Percentiles rank a stretch among this genome's conserved stretches.
Conservation (phyloP, 306 rosid genomes). For the Luffa acutangula region DNA sequence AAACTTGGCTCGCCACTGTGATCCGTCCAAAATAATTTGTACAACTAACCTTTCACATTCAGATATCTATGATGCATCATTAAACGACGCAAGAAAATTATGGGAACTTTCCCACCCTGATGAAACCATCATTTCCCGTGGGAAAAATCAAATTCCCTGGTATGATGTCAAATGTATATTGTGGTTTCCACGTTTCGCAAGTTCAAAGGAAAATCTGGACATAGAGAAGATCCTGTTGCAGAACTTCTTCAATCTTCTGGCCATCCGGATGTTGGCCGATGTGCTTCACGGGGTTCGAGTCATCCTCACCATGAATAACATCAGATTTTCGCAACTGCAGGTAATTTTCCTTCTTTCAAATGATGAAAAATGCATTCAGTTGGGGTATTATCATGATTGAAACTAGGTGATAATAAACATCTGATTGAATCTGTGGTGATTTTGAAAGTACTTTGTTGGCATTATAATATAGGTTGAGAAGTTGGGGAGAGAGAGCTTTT, state of each 20-base stretch:
- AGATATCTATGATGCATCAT: conserved; percentile 29
- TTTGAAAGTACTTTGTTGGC: conserved; percentile 2
- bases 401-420: background rate
- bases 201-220: conserved; percentile 34
- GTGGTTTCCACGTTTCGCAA: conserved; percentile 64
- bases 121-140: conserved; percentile 55
- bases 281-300: conserved; percentile 34
- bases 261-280: conserved; percentile 56
- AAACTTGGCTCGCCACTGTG: conserved; percentile 29
- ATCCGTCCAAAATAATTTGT: conserved; percentile 52
- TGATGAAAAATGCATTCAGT: background rate
- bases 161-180: conserved; percentile 40
- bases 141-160: conserved; percentile 52
- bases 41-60: conserved; percentile 45
- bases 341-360: conserved; percentile 20
- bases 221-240: conserved; percentile 29
- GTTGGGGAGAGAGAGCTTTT: conserved; percentile 60
- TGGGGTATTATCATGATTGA: background rate
- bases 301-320: conserved; percentile 63
- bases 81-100: conserved; percentile 38
- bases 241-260: conserved; percentile 55
- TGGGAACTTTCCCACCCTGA: conserved; percentile 64
- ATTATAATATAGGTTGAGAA: conserved; percentile 57
- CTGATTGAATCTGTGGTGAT: background rate
- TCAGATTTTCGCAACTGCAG: conserved; percentile 77